Percentiles rank a stretch among this genome's conserved stretches.
These are phyloP conservation scores for Kurtzmaniella quercitrusa DNA, from an alignment of 1,139 yeast genomes.

Conservation along the genomic window DNA sequence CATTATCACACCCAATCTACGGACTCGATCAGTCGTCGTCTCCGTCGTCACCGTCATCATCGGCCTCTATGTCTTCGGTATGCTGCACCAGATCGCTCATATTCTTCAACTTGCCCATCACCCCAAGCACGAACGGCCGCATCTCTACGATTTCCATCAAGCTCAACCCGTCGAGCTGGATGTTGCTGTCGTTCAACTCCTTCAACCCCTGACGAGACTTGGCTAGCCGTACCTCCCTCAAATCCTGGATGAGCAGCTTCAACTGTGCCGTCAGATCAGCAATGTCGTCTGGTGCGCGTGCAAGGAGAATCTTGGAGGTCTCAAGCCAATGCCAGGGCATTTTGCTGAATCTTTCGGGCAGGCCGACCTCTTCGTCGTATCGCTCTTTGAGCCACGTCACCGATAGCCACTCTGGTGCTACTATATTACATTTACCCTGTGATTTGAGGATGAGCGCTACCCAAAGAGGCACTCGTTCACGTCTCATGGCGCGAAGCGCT, in stretches of 20 bases:
- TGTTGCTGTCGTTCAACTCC: slow-evolving; percentile 76
- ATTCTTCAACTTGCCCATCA: slow-evolving; percentile 71
- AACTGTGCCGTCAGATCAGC: slow-evolving; percentile 61
- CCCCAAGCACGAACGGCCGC: slow-evolving; percentile 71
- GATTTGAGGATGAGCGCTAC: slow-evolving; percentile 76
- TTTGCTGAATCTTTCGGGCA: slow-evolving; percentile 57
- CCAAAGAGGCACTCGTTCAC: slow-evolving; percentile 81
- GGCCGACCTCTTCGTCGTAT: slow-evolving; percentile 64
- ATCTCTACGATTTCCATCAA: slow-evolving; percentile 82
- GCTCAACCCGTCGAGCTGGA: slow-evolving; percentile 80
- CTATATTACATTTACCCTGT: slow-evolving; percentile 81
- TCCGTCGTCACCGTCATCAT: slow-evolving; percentile 20
- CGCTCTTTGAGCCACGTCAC: slow-evolving; percentile 49
- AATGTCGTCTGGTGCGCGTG: slow-evolving; percentile 71
- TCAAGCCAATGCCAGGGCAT: slow-evolving; percentile 92
- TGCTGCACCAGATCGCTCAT: slow-evolving; percentile 39
- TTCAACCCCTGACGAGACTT: slow-evolving; percentile 78
- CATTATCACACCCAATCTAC: too few relatives aligned
- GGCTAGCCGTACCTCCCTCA: slow-evolving; percentile 76
- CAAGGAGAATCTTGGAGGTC: slow-evolving; percentile 61
- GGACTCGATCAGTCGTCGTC: neutral
- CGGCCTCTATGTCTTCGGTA: slow-evolving; percentile 16
- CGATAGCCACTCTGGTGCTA: slow-evolving; percentile 86
- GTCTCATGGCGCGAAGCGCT: slow-evolving; percentile 60
- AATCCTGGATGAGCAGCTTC: slow-evolving; percentile 70